Evolutionary conservation across 441 rosid species (phyloP).

Genomic region (Isatis lusitanica): DNA sequence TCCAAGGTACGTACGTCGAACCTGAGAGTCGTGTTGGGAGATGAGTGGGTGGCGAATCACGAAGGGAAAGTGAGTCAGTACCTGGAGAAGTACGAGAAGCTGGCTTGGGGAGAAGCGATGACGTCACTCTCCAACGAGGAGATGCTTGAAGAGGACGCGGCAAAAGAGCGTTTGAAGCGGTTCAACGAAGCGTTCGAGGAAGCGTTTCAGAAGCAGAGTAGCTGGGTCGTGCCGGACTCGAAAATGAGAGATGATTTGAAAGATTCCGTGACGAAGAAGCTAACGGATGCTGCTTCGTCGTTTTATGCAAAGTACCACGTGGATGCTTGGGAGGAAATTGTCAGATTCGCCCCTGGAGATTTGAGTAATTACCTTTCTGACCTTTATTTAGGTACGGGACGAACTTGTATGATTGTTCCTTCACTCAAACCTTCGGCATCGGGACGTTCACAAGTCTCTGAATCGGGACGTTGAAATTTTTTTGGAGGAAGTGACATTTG

Average conservation of each 20-base stretch:
- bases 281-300: constrained; percentile 38
- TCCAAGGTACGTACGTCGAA: constrained; percentile 57
- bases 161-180: constrained; percentile 42
- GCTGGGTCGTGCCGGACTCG: constrained; percentile 64
- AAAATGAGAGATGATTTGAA: constrained; percentile 55
- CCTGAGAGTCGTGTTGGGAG: constrained; percentile 55
- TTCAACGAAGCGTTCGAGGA: constrained; percentile 64
- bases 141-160: constrained; percentile 33
- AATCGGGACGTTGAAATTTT: constrained; percentile 29
- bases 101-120: constrained; percentile 68
- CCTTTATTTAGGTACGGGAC: constrained; percentile 47
- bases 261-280: constrained; percentile 45
- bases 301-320: constrained; percentile 36
- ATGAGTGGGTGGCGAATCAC: constrained; percentile 64
- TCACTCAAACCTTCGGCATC: constrained; percentile 11
- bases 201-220: constrained; percentile 50
- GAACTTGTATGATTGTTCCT: constrained; percentile 16
- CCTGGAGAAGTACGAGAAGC: constrained; percentile 60
- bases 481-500: not conserved
- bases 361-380: constrained; percentile 61
- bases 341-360: constrained; percentile 59
- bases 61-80: constrained; percentile 57
- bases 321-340: constrained; percentile 2
- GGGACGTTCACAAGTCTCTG: not conserved
- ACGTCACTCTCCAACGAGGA: constrained; percentile 44